Evolutionary conservation across 768 basidiomycete genomes (phyloP), one percentile per base, ranked within the genome.

Genomic region (Coprinopsis sp.): DNA sequence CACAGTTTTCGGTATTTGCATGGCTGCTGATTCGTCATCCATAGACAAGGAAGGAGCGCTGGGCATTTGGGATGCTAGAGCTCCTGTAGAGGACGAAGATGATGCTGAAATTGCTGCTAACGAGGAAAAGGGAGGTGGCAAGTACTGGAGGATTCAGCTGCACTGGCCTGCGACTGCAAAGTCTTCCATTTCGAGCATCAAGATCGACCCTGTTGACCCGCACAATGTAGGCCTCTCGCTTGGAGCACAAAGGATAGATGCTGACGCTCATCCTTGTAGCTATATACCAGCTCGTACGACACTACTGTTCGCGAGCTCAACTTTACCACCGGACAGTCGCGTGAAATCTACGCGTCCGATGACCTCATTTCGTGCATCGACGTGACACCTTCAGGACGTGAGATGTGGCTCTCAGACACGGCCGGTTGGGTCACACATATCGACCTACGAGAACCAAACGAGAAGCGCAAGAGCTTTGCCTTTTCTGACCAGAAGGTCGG

Each of bases 21-120:
- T 29, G 19, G 27, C 33, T 45, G 38, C 27, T 49, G 31, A 50
- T 42, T n/a, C 16, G 47, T 18, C 23, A 29, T 42, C 49, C n/a
- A n/a, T n/a, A 90, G 90, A 91, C 56, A 92, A 91, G 56, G 81
- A 87, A 53, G 90, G 90, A 0, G 77, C 82, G 55, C 67, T 92
- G 31, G 90, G 88, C 2, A 82, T 92, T 28, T 92, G 90, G 90
- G 90, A 92, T 64, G 83, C 90, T 8, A 77, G 78, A 51, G 87
- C 90, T 2, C 67, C 80, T 7, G 54, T 65, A 18, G 85, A 88
- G 54, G 69, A 68, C 1, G 69, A 68, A 2, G 85, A 86, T 44
- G 86, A 85, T 34, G 86, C 87, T 47, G 79, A 64, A 0, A 76
- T 79, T 39, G 65, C 64, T 6, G 44, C 66, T 10, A 61, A 58